Evolutionary conservation across 2,329 filamentous ascomycete species (phyloP).

Genomic region (Ascochyta pisi): DNA sequence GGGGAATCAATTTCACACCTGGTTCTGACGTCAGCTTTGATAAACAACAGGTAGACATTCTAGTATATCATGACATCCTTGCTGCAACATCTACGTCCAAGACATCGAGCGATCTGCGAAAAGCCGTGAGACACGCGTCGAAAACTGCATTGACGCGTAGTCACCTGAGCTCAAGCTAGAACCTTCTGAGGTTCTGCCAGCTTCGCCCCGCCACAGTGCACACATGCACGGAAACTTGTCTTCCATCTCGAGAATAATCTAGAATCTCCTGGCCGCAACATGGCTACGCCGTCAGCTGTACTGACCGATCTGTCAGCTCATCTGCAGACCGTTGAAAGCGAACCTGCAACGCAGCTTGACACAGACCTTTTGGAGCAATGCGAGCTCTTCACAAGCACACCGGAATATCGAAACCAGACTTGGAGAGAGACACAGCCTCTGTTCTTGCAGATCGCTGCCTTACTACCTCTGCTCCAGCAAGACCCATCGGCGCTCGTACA

Average conservation of each 20-base stretch:
- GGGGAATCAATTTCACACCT: not conserved
- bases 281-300: conserved; percentile 28
- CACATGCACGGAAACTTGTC: not conserved
- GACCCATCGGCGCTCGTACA: conserved; percentile 63
- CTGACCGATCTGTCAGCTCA: conserved; percentile 50
- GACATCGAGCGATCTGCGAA: not conserved
- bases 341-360: conserved; percentile 57
- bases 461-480: conserved; percentile 62
- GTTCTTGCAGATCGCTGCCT: conserved; percentile 56
- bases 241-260: not conserved
- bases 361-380: conserved; percentile 58
- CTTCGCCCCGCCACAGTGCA: conserved; percentile 18
- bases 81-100: not conserved
- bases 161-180: conserved; percentile 41
- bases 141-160: conserved; percentile 25
- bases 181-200: conserved; percentile 26
- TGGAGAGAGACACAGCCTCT: conserved; percentile 45
- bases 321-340: conserved; percentile 53
- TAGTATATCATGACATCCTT: too few relatives aligned
- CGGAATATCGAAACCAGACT: conserved; percentile 35
- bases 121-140: not conserved
- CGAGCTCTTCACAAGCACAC: conserved; percentile 51
- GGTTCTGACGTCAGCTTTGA: conserved; percentile 2
- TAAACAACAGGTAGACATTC: not conserved
- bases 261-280: conserved; percentile 4